Base-by-base conservation (phyloP, 1,139 yeast species). In the Magnusiomyces tetraspermus region DNA sequence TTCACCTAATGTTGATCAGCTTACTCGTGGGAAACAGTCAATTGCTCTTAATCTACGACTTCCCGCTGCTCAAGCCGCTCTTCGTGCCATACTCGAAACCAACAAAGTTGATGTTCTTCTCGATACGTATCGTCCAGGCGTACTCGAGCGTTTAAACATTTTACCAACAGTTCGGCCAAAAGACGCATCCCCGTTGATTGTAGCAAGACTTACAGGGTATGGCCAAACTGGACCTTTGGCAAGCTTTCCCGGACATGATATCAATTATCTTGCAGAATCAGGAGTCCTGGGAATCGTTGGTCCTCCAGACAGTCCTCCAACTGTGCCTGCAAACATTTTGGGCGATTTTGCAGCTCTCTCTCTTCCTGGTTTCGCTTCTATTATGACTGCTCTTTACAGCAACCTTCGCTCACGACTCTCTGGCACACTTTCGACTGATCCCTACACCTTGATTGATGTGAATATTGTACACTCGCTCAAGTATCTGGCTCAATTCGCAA, bases 11-110 rank as follows among this genome's bases (percentile, higher is more conserved):
- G 47, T 66, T 2, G 72, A 68, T 55, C 63, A 63, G 22, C 64
- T 71, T 40, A 66, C 67, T 46, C 61, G 67, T 53, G 70, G 69
- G 15, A 68, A 68, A 51, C 66, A 64, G 43, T 65, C 68, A 13
- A 59, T 67, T 36, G 63, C 64, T 15, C 57, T 68, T 24, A 60
- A 68, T 51, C 58, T 68, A 51, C 65, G 66, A 48, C 55, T 59
- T 21, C 51, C 58, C 4, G 49, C 51, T 19, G 71, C 63, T 44
- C 52, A 61, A 30, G 51, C 48, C 15, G 57, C 53, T 5, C 59
- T 67, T 43, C 64, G 64, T 50, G 56, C 45, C 31, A 57, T 67
- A 8, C 50, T 54, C 2, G 46, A 52, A 8, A 31, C 50, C 13
- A 42, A 56, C 61, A 13, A 54, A 44, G 23, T 69, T 6, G 70